Percentiles rank a stretch among this genome's conserved stretches.
Evolutionary conservation across 169 alveolate species (phyloP).

Genomic region (Eimeria praecox): DNA sequence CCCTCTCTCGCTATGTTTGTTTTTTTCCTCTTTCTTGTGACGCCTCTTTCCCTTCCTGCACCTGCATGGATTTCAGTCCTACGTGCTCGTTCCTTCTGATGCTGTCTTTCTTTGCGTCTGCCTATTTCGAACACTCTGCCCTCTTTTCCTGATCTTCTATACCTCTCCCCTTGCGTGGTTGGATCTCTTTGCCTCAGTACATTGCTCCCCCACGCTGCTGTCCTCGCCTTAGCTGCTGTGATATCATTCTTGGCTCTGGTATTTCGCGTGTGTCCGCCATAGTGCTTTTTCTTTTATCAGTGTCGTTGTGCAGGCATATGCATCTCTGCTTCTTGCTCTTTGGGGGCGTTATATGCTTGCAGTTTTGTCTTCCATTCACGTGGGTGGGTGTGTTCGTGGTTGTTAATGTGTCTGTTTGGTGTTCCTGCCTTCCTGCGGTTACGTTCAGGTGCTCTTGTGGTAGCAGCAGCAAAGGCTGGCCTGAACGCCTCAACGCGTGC

Average conservation of each 20-base stretch:
- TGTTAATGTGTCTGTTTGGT: neutral
- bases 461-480: constrained; percentile 94
- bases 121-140: neutral
- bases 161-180: neutral
- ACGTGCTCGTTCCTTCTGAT: neutral
- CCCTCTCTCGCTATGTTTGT: no score
- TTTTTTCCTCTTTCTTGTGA: neutral
- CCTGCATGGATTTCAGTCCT: neutral
- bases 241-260: neutral
- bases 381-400: neutral
- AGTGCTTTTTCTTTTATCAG: neutral
- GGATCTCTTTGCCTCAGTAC: no score
- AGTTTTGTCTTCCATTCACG: neutral
- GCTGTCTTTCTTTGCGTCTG: neutral
- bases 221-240: neutral
- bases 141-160: neutral
- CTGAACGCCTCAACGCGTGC: constrained; percentile 80
- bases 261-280: neutral
- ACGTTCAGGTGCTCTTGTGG: constrained; percentile 90
- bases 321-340: neutral
- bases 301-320: neutral
- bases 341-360: neutral
- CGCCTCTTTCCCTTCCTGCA: neutral
- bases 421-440: neutral
- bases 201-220: neutral